Conservation (phyloP, 1,284 basidiomycete species). For the Trametes sp. region DNA sequence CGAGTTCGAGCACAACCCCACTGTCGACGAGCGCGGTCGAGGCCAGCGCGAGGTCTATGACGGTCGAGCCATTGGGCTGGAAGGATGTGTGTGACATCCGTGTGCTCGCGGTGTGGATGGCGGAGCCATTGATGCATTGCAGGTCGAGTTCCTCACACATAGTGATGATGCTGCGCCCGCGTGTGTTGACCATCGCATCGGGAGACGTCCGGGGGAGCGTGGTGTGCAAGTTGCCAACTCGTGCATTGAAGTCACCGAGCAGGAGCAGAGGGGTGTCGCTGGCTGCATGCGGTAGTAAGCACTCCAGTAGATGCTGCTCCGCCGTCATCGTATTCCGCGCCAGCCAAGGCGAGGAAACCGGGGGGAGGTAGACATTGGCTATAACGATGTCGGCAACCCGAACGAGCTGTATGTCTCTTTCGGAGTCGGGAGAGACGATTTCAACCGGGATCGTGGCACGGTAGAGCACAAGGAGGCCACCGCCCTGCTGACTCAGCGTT, state of each 20-base stretch:
- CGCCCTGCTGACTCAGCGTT: no score
- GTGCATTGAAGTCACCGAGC: background rate
- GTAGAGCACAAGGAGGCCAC: background rate
- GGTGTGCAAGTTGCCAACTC: background rate
- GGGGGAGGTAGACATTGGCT: background rate
- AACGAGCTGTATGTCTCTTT: background rate
- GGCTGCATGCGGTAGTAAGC: background rate
- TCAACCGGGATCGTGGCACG: background rate
- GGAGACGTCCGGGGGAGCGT: background rate
- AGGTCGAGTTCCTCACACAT: background rate
- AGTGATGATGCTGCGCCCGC: background rate
- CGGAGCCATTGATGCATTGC: background rate
- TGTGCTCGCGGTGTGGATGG: background rate
- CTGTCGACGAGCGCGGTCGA: background rate
- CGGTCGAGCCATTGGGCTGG: background rate
- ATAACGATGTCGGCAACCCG: background rate
- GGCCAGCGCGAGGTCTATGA: slow-evolving; percentile 1
- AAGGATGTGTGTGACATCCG: background rate
- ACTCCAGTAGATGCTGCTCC: background rate
- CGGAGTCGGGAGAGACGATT: background rate
- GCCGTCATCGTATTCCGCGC: background rate
- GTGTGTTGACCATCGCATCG: background rate
- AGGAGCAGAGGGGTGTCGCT: background rate
- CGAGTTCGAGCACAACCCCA: no score
- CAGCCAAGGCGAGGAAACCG: background rate